Base-by-base conservation (phyloP, 1,139 yeast genomes). In the Scheffersomyces quercinus region DNA sequence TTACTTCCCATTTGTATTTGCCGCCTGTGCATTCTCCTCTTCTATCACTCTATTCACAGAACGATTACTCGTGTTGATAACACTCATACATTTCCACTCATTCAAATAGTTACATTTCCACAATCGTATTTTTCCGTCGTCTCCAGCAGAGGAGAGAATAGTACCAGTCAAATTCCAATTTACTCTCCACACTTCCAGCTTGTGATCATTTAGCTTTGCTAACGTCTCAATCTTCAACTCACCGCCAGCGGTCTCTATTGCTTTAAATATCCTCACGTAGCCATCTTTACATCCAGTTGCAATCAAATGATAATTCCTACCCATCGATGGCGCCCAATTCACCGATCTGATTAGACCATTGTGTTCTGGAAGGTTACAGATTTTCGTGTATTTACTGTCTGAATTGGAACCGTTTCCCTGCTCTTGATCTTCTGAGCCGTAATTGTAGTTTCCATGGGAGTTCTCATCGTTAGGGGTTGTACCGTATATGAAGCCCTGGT, bases 261-360 rank as follows among this genome's bases (percentile, higher is more conserved):
- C 75, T 63, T 86, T 88, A 72, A 85, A 91, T 3, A 93, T 85
- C 42, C 98, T 77, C 14, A 93, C 91, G 57, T 74, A 83, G 0
- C 98, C 99, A 63, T 93, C 99, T 62, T 90, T 90, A 60, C 96
- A 89, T 3, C 96, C 99, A 0, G 98, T 91, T 1, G 99, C 99
- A 37, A 93, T 77, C 41, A 90, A 69, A 56, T 93, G 96, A 62
- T 83, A 88, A 47, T 85, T 83, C 52, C 97, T 74, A 2, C 98
- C 99, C 86, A 91, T 88, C 0, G 95, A 83, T 5, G 98, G 97
- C 0, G 98, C 99, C 99, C 99, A 93, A 38, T 95, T 79, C 7
- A 93, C 90, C 32, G 93, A 88, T 52, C 98, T 73, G 36, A 93
- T 89, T 39, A 93, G 75, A 2, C 96, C 96, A 47, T 81, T 78